A percentile compares a stretch with the other conserved stretches of the same genome.
These are phyloP conservation scores for Mycena crocata DNA, from an alignment of 768 basidiomycete genomes.

Conservation along the genomic window DNA sequence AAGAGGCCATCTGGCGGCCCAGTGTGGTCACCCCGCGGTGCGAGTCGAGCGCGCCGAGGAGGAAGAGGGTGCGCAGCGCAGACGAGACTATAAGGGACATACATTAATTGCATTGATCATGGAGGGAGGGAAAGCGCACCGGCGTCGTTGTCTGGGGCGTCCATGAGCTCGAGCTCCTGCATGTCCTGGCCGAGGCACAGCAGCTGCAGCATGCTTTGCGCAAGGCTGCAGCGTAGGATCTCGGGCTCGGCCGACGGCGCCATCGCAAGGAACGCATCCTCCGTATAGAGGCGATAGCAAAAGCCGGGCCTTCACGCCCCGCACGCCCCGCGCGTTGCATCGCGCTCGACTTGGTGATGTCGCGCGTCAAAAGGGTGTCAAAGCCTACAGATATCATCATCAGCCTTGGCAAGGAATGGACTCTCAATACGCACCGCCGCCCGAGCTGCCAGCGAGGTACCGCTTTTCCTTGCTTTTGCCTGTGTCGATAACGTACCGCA, in stretches of 20 bases:
- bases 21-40: slow-evolving; percentile 73
- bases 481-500: slow-evolving; percentile 95
- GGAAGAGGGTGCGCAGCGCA: slow-evolving; percentile 78
- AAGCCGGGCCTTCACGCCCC: slow-evolving; percentile 90
- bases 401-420: no score
- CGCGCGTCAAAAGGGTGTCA: slow-evolving; percentile 84
- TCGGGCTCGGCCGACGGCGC: slow-evolving; percentile 82
- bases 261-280: slow-evolving; percentile 79
- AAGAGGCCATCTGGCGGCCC: slow-evolving; percentile 88
- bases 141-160: slow-evolving; percentile 80
- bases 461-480: slow-evolving; percentile 97
- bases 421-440: slow-evolving; percentile 72
- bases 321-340: slow-evolving; percentile 96
- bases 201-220: slow-evolving; percentile 86
- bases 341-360: slow-evolving; percentile 91
- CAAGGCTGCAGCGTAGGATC: slow-evolving; percentile 88
- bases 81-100: slow-evolving; percentile 58
- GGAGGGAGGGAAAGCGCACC: slow-evolving; percentile 57
- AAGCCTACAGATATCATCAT: slow-evolving; percentile 69
- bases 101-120: not conserved
- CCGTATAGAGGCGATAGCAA: slow-evolving; percentile 95
- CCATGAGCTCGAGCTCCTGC: slow-evolving; percentile 88
- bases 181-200: slow-evolving; percentile 87
- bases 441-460: slow-evolving; percentile 75
- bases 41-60: slow-evolving; percentile 82